These are phyloP conservation scores for Dactylis glomerata DNA, from an alignment of 176 grass and related monocot species.

Conservation along the genomic window DNA sequence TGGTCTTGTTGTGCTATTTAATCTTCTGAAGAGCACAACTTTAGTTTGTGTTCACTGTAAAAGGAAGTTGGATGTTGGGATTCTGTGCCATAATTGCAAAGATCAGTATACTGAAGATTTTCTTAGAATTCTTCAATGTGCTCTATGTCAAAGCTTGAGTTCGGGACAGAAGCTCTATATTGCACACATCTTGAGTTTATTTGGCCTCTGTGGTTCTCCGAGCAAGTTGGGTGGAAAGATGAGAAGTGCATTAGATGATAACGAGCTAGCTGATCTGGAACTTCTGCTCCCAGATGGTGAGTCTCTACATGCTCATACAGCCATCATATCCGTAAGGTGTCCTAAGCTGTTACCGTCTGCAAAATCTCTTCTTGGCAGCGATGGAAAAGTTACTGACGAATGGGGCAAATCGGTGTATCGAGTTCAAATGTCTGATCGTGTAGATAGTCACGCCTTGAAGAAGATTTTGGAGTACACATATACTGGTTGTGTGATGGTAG, in stretches of 20 bases:
- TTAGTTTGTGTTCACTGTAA: slow-evolving; percentile 43
- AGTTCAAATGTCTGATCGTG: slow-evolving; percentile 70
- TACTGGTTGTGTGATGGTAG: slow-evolving; percentile 45
- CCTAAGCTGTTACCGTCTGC: slow-evolving; percentile 63
- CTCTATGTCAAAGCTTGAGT: slow-evolving; percentile 44
- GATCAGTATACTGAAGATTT: slow-evolving; percentile 38
- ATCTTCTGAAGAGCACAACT: slow-evolving; percentile 49
- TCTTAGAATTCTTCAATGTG: slow-evolving; percentile 48
- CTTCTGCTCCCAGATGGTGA: slow-evolving; percentile 52
- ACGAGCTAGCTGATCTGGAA: slow-evolving; percentile 59
- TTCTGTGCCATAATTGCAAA: slow-evolving; percentile 46
- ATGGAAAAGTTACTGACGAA: slow-evolving; percentile 29
- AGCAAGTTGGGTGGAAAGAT: slow-evolving; percentile 68
- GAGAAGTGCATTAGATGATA: slow-evolving; percentile 41
- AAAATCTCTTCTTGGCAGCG: slow-evolving; percentile 26
- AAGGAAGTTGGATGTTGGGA: slow-evolving; percentile 25
- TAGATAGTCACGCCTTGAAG: slow-evolving; percentile 56
- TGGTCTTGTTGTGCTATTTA: slow-evolving; percentile 55
- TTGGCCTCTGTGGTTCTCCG: slow-evolving; percentile 63
- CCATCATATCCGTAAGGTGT: slow-evolving; percentile 68
- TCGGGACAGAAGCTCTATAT: slow-evolving; percentile 58
- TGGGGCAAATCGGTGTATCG: slow-evolving; percentile 12
- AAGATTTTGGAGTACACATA: slow-evolving; percentile 84
- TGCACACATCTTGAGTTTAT: slow-evolving; percentile 70
- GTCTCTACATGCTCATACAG: slow-evolving; percentile 53